phyloP scores from a whole-genome alignment of 2,329 filamentous ascomycete genomes.

The Verticillium zaregamsianum region DNA sequence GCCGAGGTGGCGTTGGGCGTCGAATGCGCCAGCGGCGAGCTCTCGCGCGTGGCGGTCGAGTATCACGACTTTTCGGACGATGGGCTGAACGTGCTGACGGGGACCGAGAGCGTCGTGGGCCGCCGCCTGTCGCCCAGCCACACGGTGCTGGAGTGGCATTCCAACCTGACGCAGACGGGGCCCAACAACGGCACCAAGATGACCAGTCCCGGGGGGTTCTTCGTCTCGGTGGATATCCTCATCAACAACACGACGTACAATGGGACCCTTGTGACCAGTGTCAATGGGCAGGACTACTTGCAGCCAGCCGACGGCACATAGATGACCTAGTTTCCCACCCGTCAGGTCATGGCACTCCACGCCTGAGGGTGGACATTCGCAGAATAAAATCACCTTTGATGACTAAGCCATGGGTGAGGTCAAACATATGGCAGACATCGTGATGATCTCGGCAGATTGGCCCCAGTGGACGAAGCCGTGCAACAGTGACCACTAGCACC shows the following conservation, averaged over 20 bases:
- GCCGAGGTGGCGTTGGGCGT: slow-evolving; percentile 13
- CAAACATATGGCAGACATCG: too few relatives aligned
- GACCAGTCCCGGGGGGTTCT: slow-evolving; percentile 32
- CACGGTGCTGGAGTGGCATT: slow-evolving; percentile 28
- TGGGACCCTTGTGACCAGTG: too few relatives aligned
- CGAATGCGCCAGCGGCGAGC: neutral
- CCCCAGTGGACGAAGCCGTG: too few relatives aligned
- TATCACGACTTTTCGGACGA: slow-evolving; percentile 34
- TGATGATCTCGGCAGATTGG: too few relatives aligned
- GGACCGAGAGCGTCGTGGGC: slow-evolving; percentile 27
- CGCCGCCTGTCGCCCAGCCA: slow-evolving; percentile 13
- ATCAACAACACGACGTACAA: slow-evolving; percentile 18
- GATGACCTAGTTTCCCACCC: too few relatives aligned
- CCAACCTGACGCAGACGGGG: slow-evolving; percentile 24
- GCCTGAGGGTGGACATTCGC: too few relatives aligned
- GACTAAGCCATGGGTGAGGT: too few relatives aligned
- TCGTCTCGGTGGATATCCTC: slow-evolving; percentile 31
- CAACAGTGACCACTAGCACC: too few relatives aligned
- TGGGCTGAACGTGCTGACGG: slow-evolving; percentile 24
- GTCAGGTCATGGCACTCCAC: too few relatives aligned
- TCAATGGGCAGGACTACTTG: too few relatives aligned
- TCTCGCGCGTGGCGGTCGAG: slow-evolving; percentile 21
- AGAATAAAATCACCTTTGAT: too few relatives aligned
- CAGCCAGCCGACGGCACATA: too few relatives aligned
- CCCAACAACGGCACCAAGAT: slow-evolving; percentile 25